Conservation (phyloP, 768 basidiomycete species). For the Kwoniella europaea region DNA sequence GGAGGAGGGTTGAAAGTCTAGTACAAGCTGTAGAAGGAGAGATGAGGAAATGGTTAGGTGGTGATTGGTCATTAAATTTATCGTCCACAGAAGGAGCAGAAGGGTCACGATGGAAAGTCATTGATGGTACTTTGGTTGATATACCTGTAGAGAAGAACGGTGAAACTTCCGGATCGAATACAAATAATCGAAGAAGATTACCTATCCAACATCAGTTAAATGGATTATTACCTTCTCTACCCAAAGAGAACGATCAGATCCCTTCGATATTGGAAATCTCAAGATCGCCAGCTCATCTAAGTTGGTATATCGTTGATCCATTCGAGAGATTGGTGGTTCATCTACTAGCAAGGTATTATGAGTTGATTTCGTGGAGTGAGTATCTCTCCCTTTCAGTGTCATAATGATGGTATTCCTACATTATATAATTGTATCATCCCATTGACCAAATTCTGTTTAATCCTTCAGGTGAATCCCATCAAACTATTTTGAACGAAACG, state of each 20-base stretch:
- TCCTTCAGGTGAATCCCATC: slow-evolving; percentile 45
- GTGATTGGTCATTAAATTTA: slow-evolving; percentile 9
- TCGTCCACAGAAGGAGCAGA: neutral
- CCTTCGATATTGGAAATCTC: slow-evolving; percentile 51
- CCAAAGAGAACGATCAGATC: neutral
- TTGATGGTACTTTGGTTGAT: slow-evolving; percentile 32
- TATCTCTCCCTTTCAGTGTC: neutral
- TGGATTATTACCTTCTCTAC: slow-evolving; percentile 25
- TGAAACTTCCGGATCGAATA: neutral
- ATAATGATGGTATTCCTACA: neutral
- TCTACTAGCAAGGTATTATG: slow-evolving; percentile 52
- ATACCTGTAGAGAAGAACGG: neutral
- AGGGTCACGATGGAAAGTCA: slow-evolving; percentile 19
- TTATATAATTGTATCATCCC: neutral
- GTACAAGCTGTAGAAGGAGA: slow-evolving; percentile 41
- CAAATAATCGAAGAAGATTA: slow-evolving; percentile 21
- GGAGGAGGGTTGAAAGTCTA: slow-evolving; percentile 48
- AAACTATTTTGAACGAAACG: slow-evolving; percentile 16
- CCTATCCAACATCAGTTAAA: slow-evolving; percentile 37
- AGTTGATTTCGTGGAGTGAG: slow-evolving; percentile 55
- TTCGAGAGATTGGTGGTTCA: slow-evolving; percentile 56
- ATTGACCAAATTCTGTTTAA: neutral
- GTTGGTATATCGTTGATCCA: slow-evolving; percentile 49
- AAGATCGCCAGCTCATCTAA: slow-evolving; percentile 53
- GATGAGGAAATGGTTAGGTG: slow-evolving; percentile 50